Evolutionary conservation across 2,329 filamentous ascomycete species (phyloP), one percentile per base, ranked within the genome.

Genomic region (Fusarium citri): DNA sequence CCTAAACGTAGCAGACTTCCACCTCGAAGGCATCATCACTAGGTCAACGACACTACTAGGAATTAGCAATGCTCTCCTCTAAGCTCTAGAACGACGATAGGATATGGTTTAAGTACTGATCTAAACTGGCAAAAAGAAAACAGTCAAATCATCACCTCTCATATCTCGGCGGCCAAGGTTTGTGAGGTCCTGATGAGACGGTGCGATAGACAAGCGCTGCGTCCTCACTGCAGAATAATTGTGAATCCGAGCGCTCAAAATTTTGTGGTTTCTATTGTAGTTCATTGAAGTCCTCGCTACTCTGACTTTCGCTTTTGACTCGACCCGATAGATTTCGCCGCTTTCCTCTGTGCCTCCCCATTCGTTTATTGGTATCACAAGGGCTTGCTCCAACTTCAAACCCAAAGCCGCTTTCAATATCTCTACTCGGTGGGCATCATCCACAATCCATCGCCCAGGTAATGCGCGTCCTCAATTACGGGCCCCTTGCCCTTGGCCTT

Each of bases 401-500:
- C 43, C 45, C 25, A 43, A 42, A 50, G 43, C 25, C n/a, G 28
- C 14, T 12, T 11, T 14, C 8, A 53, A 37, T n/a, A n/a, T 8
- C 34, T 42, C 69, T 78, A 88, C n/a, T 88, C 84, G 22, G 84
- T 79, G 25, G 72, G 77, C 66, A 97, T 78, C 74, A 86, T 92
- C 96, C 96, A 99, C 74, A 99, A 83, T 20, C 95, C 96, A 84
- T 99, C 96, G 0, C 96, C 96, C 56, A 98, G 80, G 83, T 91
- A 98, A 86, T 99, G 96, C 31, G 93, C 93, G 66, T 94, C 92
- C 83, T 98, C 95, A 72, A 98, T 93, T 18, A 94, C 96, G 8
- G 94, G 92, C 0, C 96, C 96, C 84, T 98, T 98, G 72, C 94
- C 94, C 83, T 95, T 95, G 72, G 89, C 91, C 87, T 96, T 97